A percentile compares a stretch with the other conserved stretches of the same genome.
These are phyloP conservation scores for Paecilomyces fulvus DNA, from an alignment of 2,329 filamentous ascomycete genomes.

Conservation along the genomic window DNA sequence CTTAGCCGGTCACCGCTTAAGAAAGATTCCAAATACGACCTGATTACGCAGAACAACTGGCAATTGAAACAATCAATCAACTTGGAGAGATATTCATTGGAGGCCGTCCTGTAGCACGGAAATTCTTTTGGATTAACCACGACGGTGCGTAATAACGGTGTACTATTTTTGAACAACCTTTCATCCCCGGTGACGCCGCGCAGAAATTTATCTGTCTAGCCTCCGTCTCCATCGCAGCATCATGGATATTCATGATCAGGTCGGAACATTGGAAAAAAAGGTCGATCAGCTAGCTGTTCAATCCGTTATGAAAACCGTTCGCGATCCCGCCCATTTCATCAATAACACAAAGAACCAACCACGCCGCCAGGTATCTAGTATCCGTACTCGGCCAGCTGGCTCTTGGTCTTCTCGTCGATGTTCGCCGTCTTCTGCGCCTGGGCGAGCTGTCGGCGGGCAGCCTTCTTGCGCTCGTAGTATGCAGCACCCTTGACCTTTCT, in stretches of 20 bases:
- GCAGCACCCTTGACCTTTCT: slow-evolving; percentile 98
- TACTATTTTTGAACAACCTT: slow-evolving; percentile 35
- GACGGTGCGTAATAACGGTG: slow-evolving; percentile 33
- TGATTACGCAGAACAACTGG: not conserved
- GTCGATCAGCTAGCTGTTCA: slow-evolving; percentile 34
- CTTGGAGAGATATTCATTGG: slow-evolving; percentile 8
- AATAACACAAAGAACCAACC: slow-evolving; percentile 34
- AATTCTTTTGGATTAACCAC: slow-evolving; percentile 36
- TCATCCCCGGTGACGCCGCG: slow-evolving; percentile 33
- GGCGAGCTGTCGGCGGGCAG: slow-evolving; percentile 77
- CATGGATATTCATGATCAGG: slow-evolving; percentile 20
- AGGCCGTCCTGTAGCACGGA: slow-evolving; percentile 21
- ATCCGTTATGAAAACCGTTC: slow-evolving; percentile 30
- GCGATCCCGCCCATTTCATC: slow-evolving; percentile 32
- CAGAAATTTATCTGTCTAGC: slow-evolving; percentile 22
- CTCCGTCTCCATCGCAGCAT: slow-evolving; percentile 29
- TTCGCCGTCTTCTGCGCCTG: slow-evolving; percentile 89
- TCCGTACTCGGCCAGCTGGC: slow-evolving; percentile 81
- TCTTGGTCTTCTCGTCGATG: slow-evolving; percentile 76
- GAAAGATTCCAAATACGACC: not conserved
- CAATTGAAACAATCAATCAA: not conserved
- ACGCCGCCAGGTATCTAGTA: slow-evolving; percentile 58
- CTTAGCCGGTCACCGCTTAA: not conserved
- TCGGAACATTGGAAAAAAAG: slow-evolving; percentile 23
- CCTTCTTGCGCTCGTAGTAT: slow-evolving; percentile 99